phyloP scores from a whole-genome alignment of 2,329 filamentous ascomycete genomes.

The Beauveria australis region DNA sequence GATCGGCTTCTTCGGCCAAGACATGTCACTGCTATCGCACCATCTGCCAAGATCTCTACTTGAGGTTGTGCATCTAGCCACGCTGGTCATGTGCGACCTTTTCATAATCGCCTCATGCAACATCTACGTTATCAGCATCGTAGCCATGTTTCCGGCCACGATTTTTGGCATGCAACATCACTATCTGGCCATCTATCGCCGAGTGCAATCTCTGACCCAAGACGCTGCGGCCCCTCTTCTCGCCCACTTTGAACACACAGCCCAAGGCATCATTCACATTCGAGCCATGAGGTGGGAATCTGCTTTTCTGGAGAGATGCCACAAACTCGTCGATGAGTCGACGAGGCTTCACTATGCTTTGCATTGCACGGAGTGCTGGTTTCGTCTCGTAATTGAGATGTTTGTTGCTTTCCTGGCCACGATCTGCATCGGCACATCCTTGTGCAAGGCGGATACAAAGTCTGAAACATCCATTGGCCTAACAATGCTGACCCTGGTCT shows the following conservation, averaged over 20 bases:
- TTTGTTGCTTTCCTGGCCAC: constrained; percentile 36
- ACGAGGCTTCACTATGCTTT: constrained; percentile 48
- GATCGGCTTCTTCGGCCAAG: constrained; percentile 19
- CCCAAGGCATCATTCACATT: constrained; percentile 37
- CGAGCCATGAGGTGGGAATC: constrained; percentile 46
- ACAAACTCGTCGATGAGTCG: constrained; percentile 38
- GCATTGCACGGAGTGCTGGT: constrained; percentile 46
- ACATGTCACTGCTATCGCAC: constrained; percentile 18
- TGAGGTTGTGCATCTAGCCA: constrained; percentile 17
- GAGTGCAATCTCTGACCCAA: constrained; percentile 26
- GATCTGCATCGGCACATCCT: constrained; percentile 35
- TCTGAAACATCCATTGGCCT: constrained; percentile 5
- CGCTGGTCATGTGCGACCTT: constrained; percentile 10
- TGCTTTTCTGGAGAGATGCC: constrained; percentile 32
- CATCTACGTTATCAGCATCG: constrained; percentile 20
- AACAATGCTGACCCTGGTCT: constrained; percentile 15
- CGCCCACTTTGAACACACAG: constrained; percentile 31
- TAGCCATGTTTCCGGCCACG: constrained; percentile 16
- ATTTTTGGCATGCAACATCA: constrained; percentile 23
- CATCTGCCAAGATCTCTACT: constrained; percentile 15
- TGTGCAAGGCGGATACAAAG: constrained; percentile 16
- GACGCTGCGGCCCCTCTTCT: constrained; percentile 27
- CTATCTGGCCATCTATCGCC: constrained; percentile 27
- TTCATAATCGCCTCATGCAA: constrained; percentile 16
- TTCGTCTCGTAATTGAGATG: constrained; percentile 39